phyloP scores from a whole-genome alignment of 805 yeast species.

The Clavispora vitiphila region DNA sequence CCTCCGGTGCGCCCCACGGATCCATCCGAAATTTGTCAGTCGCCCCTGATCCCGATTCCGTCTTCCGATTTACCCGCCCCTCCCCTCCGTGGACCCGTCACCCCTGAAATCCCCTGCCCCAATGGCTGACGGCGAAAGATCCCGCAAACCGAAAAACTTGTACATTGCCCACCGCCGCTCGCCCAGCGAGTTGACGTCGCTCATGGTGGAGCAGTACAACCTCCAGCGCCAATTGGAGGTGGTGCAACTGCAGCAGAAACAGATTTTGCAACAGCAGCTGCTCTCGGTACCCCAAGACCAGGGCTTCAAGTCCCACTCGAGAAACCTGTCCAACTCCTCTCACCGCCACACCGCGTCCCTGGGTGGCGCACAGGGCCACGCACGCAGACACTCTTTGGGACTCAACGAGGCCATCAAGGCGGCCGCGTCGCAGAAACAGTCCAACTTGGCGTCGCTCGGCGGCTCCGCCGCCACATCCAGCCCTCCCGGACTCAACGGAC shows the following conservation, averaged over 20 bases:
- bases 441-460: constrained; percentile 29
- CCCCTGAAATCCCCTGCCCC: background rate
- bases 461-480: constrained; percentile 18
- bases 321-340: constrained; percentile 23
- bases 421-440: constrained; percentile 80
- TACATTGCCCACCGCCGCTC: constrained; percentile 97
- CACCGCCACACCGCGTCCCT: constrained; percentile 35
- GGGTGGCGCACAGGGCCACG: constrained; percentile 54
- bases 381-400: constrained; percentile 88
- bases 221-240: constrained; percentile 89
- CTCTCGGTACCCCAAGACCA: constrained; percentile 23
- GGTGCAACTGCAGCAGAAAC: constrained; percentile 91
- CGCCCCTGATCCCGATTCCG: too few relatives aligned
- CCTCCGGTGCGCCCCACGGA: too few relatives aligned
- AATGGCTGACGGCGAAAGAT: constrained; percentile 9
- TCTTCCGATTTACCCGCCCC: constrained; percentile 5
- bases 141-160: constrained; percentile 38
- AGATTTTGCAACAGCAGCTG: constrained; percentile 67
- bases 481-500: background rate
- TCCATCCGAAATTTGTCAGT: too few relatives aligned
- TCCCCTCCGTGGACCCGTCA: background rate
- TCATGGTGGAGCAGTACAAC: constrained; percentile 86
- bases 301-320: constrained; percentile 29
- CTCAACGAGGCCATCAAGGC: constrained; percentile 91
- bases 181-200: constrained; percentile 88